These are phyloP conservation scores for Trichoderma erinaceum DNA, from an alignment of 495 filamentous ascomycete genomes.

Conservation along the genomic window DNA sequence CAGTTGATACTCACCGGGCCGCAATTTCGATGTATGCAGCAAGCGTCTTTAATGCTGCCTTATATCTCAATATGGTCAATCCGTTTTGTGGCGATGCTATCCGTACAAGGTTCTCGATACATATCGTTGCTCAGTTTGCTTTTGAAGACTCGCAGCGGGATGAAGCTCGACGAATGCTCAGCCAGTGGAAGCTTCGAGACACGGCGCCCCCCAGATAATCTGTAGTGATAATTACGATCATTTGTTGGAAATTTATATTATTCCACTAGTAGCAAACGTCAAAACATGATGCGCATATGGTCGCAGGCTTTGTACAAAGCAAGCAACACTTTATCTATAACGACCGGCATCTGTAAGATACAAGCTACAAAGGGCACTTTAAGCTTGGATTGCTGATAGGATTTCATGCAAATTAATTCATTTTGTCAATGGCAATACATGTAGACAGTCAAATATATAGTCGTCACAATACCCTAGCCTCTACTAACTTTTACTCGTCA, in stretches of 20 bases:
- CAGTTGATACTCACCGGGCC: not conserved
- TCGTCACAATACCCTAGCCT: not conserved
- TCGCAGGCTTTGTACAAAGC: too few species aligned
- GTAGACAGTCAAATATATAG: not conserved
- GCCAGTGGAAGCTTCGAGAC: not conserved
- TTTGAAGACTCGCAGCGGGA: not conserved
- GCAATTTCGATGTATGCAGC: not conserved
- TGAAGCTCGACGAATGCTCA: not conserved
- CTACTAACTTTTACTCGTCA: conserved; percentile 12
- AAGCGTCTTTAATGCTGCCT: not conserved
- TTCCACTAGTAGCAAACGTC: too few species aligned
- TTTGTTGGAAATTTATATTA: not conserved
- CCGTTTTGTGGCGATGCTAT: not conserved
- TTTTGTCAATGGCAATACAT: not conserved
- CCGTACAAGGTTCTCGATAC: not conserved
- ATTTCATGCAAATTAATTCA: too few species aligned
- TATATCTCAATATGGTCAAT: not conserved
- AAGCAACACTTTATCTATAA: too few species aligned
- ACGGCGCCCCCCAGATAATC: not conserved
- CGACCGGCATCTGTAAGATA: too few species aligned
- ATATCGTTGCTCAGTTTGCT: not conserved
- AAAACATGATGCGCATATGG: too few species aligned
- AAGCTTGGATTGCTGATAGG: too few species aligned
- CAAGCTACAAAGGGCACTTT: too few species aligned
- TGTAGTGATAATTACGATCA: not conserved